Evolutionary conservation across 495 filamentous ascomycete genomes (phyloP), one percentile per base, ranked within the genome.

Genomic region (Tuber brumale): DNA sequence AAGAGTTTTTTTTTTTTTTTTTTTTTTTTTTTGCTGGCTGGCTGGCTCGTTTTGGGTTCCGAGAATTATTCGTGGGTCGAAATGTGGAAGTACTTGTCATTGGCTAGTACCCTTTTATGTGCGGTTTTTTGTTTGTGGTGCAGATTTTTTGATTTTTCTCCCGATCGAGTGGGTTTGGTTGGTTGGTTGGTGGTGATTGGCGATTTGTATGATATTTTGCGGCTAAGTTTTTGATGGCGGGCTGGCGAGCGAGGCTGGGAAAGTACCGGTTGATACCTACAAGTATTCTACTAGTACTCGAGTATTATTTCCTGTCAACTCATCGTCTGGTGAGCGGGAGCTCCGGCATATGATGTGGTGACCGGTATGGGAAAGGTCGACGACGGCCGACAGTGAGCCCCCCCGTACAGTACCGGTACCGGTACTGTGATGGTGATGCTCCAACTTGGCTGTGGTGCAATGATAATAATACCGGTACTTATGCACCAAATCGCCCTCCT

Each of bases 41-140:
- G 18, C 72, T 21, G 72, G 2, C 46, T 44, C 16, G 16, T 14
- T 19, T 0, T 37, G 37, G 9, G 75, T 31, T 66, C 57, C 57
- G 57, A 27, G 57, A 73, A 41, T 46, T 42, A 37, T 73, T 74
- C 23, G 57, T 73, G 27, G 31, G 31, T 42, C n/a, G 39, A 43
- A 7, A 45, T 19, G 71, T 72, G 31, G 31, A 48, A 23, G 46
- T 72, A 21, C 23, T 27, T 44, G 35, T 72, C 43, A 48, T 72
- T 44, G 43, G 71, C 18, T 48, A 27, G 8, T 4, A 48, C 1
- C 9, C 10, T 43, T 31, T 5, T n/a, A 19, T 1, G 61, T n/a
- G 19, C 42, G 61, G 37, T 70, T 71, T 46, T 48, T 41, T 27
- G 8, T 23, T 9, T 46, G n/a, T 14, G 42, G 51, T 31, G 18